Conservation (phyloP, 345 rosid genomes). For the Melaleuca quinquenervia region DNA sequence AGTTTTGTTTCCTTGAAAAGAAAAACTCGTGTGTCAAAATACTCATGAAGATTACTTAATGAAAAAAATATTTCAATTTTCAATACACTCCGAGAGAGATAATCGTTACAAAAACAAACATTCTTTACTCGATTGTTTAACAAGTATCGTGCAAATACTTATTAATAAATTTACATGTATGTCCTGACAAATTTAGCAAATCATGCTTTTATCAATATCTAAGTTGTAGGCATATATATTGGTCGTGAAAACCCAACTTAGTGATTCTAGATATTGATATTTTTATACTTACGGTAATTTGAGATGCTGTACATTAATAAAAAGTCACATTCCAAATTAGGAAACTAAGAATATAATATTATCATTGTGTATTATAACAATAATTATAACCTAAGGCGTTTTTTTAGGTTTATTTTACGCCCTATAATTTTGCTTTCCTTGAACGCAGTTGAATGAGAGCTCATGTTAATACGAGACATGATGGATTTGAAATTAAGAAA, state of each 20-base stretch:
- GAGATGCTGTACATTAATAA: neutral
- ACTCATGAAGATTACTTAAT: neutral
- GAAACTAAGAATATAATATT: neutral
- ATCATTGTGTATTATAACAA: neutral
- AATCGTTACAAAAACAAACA: neutral
- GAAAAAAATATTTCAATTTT: neutral
- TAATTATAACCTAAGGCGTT: neutral
- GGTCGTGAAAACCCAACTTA: no score
- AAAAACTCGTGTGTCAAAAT: no score
- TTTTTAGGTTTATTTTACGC: no score
- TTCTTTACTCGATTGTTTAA: neutral
- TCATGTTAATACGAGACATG: neutral
- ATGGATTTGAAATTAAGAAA: neutral
- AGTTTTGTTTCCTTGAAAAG: neutral
- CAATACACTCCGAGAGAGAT: neutral
- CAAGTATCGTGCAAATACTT: no score
- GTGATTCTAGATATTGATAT: neutral
- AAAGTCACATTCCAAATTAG: neutral
- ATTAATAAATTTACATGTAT: no score
- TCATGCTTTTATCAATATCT: no score
- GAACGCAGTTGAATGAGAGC: neutral
- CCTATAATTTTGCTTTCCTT: neutral
- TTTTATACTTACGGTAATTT: neutral
- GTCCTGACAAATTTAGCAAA: no score
- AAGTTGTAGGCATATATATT: no score